Base-by-base conservation (phyloP, 441 rosid species). In the Monsonia emarginata region DNA sequence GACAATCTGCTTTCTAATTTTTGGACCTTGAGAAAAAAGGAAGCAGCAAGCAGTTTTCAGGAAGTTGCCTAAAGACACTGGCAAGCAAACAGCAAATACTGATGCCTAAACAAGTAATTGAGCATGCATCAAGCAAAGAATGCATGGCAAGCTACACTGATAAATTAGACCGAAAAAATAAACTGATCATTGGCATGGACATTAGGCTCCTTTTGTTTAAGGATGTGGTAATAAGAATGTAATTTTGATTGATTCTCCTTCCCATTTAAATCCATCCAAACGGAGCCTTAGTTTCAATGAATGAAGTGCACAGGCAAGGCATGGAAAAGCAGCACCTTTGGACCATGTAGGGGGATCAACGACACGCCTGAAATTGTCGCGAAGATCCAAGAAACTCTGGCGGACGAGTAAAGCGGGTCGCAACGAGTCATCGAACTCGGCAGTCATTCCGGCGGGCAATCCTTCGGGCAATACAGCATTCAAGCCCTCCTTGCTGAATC, bases 371-470 rank as follows among this genome's bases (percentile, higher is more conserved):
- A 87, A 90, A 78, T 94, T 85, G 78, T 90, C 97, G 13, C 98
- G 96, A 66, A 90, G 87, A 78, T 85, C 91, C 79, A 90, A 80
- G 79, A 86, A 94, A 70, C 85, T 82, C 79, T 86, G 84, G 63
- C 97, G 77, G 64, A 94, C 91, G 34, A 94, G 88, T 79, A 90
- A 69, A 1, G 95, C 86, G 18, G 75, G 83, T 67, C 94, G 76
- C 95, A 85, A 77, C 14, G 98, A 87, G 27, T 88, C 97, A 52
- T 82, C 83, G 66, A 93, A 93, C 78, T 93, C 98, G 68, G 75
- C 65, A 69, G 74, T 81, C 83, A 88, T 82, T 28, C 96, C 97
- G 38, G 56, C 59, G n/a, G 88, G 86, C 70, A 93, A 76, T 10
- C 97, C 98, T 67, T 93, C 98, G 0, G 93, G 95, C 46, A 88